Base-by-base conservation (phyloP, 1,284 basidiomycete genomes). In the Sanghuangporus baumii region DNA sequence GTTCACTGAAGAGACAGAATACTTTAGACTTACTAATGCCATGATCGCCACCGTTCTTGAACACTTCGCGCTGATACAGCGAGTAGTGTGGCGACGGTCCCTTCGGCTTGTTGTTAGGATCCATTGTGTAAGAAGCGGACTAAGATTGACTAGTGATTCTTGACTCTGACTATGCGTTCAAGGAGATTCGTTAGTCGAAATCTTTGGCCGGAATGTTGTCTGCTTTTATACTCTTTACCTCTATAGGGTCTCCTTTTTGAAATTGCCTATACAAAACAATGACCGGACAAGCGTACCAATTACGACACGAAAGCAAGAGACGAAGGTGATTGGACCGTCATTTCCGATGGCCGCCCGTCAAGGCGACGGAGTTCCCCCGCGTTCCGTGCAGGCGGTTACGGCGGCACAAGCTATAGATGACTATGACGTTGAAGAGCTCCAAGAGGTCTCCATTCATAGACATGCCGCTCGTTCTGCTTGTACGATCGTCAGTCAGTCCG, bases 11-110 rank as follows among this genome's bases (percentile, higher is more conserved):
- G 16, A 40, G 38, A 56, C 16, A 20, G 43, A 18, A 26, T 14
- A n/a, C 12, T 38, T 37, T 26, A 34, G 2, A 72, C 75, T 34
- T 63, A 80, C 79, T 65, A 31, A 70, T 64, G 14, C 79, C 79
- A 12, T 73, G 68, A 26, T 71, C 71, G 36, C 79, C 80, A 4
- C 81, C 81, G 14, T 72, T 69, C 65, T 75, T 77, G 73, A 84
- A 84, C 8, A 81, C 69, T 59, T 85, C 79, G 46, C 81, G 77
- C 69, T 84, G 79, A 71, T 82, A 82, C 58, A 83, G 75, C 1
- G 81, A 81, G 69, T 81, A 84, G 69, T 83, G 80, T 18, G 83
- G 82, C 4, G 81, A 81, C 34, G 79, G 75, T 18, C 82, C 78
- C 58, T 77, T 71, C 8, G 79, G 78, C 67, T 82, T 81, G 73